Base-by-base conservation (phyloP, 2,329 filamentous ascomycete species). In the Fusarium albidum region DNA sequence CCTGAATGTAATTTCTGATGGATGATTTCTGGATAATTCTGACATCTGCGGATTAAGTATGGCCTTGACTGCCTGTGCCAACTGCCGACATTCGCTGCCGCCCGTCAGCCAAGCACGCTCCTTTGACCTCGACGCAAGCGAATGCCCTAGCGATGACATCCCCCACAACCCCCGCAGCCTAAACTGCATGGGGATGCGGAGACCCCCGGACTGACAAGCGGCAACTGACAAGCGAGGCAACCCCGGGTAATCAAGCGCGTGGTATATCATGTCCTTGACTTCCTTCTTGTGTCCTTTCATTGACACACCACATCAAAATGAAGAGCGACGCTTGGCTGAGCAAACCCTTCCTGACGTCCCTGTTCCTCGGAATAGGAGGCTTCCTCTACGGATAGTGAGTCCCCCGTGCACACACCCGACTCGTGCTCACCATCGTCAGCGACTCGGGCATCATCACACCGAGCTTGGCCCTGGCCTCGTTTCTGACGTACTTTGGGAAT, bases 401-500 rank as follows among this genome's bases (percentile, higher is more conserved):
- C 7, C 0, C 4, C 10, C 4, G 9, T 18, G 4, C 3, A 7
- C 6, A 7, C 13, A 25, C 12, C 15, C 2, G 4, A 2, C 2
- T n/a, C 6, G 0, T 3, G 1, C 18, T 18, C 8, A 29, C 43
- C n/a, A 14, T 39, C 3, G 2, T 33, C 39, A 76, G 74, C 46
- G 74, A 76, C 52, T 76, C 74, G 6, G 74, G 74, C 4, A 76
- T 76, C 43, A 76, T 76, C 39, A 76, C 74, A 0, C 74, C 74
- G 2, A 76, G 71, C 44, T 54, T 76, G 3, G 74, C 73, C 1
- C 54, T 76, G 21, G 63, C 53, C 3, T 73, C 73, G 0, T 76
- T 76, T 29, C 43, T 70, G 9, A 38, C 28, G 0, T 73, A 76
- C 50, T 76, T 76, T 5, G 67, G 68, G 7, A 67, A 69, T 3